Percentiles rank a stretch among this genome's conserved stretches.
These are phyloP conservation scores for Aotearoamyces nothofagi DNA, from an alignment of 2,329 filamentous ascomycete species.

Conservation along the genomic window DNA sequence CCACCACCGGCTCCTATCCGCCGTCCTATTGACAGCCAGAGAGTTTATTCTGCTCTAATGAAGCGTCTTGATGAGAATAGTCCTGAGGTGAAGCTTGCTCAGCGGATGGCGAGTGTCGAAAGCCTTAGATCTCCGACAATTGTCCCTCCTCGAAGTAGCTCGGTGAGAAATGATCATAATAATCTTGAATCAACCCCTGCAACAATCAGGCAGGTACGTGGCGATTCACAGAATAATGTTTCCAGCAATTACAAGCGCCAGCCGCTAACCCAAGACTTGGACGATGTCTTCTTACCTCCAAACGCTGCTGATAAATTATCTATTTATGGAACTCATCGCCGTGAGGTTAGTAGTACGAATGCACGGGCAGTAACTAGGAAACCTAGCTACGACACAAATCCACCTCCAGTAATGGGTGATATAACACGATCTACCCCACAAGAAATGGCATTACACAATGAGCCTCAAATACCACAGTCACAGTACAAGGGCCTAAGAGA, in stretches of 20 bases:
- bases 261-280: not conserved
- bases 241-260: not conserved
- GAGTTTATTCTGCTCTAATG: constrained; percentile 50
- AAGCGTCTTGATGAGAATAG: constrained; percentile 31
- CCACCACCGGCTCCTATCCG: constrained; percentile 5
- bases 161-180: too few relatives aligned
- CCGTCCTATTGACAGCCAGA: constrained; percentile 34
- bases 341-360: constrained; percentile 1
- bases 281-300: not conserved
- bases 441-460: constrained; percentile 14
- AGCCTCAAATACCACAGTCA: constrained; percentile 5
- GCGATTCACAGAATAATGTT: not conserved
- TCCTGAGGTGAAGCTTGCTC: constrained; percentile 9
- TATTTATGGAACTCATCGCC: not conserved
- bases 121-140: constrained; percentile 5
- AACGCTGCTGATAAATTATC: not conserved
- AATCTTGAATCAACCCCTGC: constrained; percentile 7
- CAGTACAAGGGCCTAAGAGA: constrained; percentile 24
- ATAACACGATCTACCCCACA: constrained; percentile 11
- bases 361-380: constrained; percentile 2
- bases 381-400: constrained; percentile 2
- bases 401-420: constrained; percentile 3
- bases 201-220: constrained; percentile 13
- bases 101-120: constrained; percentile 9
- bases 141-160: constrained; percentile 7